These are phyloP conservation scores for Aspergillus sparsus DNA, from an alignment of 495 filamentous ascomycete species.

Conservation along the genomic window DNA sequence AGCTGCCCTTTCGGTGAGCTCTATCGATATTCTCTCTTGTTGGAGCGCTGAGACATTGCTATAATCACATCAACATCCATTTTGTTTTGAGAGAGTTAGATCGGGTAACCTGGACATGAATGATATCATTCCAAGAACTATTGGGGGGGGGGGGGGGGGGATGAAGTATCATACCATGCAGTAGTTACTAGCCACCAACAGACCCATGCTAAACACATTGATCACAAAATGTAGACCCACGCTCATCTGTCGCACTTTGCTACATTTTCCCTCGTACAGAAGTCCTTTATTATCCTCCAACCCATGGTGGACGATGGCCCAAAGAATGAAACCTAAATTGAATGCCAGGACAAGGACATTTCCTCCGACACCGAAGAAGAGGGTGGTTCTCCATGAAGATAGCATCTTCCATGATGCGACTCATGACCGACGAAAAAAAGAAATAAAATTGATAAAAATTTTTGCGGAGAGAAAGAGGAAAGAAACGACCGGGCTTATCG, in stretches of 20 bases:
- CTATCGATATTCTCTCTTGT: conserved; percentile 6
- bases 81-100: too few relatives aligned
- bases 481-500: too few relatives aligned
- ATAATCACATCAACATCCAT: background rate
- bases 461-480: too few relatives aligned
- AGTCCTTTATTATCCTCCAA: conserved; percentile 3
- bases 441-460: background rate
- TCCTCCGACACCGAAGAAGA: background rate
- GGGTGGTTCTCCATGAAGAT: conserved; percentile 8
- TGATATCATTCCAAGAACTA: too few relatives aligned
- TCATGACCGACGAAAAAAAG: background rate
- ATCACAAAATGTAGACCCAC: conserved; percentile 8
- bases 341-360: conserved; percentile 6
- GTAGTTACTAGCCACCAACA: conserved; percentile 14
- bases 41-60: conserved; percentile 14
- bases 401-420: background rate
- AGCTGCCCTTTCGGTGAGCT: conserved; percentile 1
- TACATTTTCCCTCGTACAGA: conserved; percentile 8
- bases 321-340: conserved; percentile 8
- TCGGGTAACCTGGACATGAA: too few relatives aligned
- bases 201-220: conserved; percentile 11
- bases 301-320: background rate
- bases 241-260: conserved; percentile 1
- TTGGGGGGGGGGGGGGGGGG: too few relatives aligned
- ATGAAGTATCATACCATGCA: conserved; percentile 5